phyloP scores from a whole-genome alignment of 2,329 filamentous ascomycete genomes.

The Aureobasidium sp. region DNA sequence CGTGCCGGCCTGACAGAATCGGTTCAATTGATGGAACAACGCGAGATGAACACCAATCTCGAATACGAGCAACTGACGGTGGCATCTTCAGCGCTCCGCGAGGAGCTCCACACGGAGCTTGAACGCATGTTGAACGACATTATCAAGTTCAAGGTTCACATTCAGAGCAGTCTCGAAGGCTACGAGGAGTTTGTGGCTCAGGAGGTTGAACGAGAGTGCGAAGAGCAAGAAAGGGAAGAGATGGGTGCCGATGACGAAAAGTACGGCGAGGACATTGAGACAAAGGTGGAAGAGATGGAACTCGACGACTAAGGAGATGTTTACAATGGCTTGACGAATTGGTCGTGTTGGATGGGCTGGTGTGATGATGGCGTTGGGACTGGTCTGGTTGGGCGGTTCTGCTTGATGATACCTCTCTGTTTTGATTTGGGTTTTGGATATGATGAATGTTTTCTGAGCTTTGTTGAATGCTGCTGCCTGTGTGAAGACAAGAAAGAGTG shows the following conservation, averaged over 20 bases:
- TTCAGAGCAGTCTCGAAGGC: constrained; percentile 86
- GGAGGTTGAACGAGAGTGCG: constrained; percentile 66
- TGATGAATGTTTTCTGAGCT: not conserved
- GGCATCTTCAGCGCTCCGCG: constrained; percentile 73
- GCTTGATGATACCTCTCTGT: constrained; percentile 12
- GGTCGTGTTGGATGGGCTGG: not conserved
- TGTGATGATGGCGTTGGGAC: not conserved
- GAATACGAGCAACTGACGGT: constrained; percentile 95
- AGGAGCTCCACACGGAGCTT: constrained; percentile 95
- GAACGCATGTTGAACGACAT: constrained; percentile 95
- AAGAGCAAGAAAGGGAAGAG: constrained; percentile 39
- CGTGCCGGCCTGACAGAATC: constrained; percentile 73
- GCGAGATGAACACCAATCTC: constrained; percentile 93
- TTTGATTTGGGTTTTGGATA: not conserved
- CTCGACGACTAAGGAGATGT: not conserved
- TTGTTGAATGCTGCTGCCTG: not conserved
- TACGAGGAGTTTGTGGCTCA: constrained; percentile 91
- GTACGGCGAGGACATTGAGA: constrained; percentile 4
- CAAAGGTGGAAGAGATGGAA: constrained; percentile 10
- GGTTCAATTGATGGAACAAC: constrained; percentile 85
- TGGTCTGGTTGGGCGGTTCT: not conserved
- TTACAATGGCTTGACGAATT: not conserved
- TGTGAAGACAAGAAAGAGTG: not conserved
- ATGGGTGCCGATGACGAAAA: constrained; percentile 15
- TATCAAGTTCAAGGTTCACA: constrained; percentile 96